Percentiles rank a stretch among this genome's conserved stretches.
Evolutionary conservation across 2,329 filamentous ascomycete genomes (phyloP).

Genomic region (Diaporthe eres): DNA sequence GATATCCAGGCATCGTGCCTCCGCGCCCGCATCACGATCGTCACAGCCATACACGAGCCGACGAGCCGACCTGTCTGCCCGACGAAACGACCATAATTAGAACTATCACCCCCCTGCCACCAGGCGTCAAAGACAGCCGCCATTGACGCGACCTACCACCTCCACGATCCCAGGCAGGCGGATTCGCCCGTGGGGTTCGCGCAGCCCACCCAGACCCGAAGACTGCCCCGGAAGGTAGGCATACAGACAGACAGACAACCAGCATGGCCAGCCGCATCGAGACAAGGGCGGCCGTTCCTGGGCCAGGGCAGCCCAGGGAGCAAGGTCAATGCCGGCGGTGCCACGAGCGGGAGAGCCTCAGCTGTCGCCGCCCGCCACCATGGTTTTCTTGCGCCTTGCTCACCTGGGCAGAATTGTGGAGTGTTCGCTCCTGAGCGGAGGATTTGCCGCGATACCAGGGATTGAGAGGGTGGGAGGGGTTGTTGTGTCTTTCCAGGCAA

Average conservation of each 20-base stretch:
- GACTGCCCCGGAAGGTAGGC: not conserved
- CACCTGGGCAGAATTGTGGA: constrained; percentile 1
- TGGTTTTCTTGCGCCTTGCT: constrained; percentile 4
- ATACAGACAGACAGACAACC: not conserved
- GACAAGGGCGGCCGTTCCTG: not conserved
- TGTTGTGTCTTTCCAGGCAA: constrained; percentile 7
- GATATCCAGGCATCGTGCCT: not conserved
- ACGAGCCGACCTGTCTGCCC: not conserved
- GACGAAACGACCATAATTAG: constrained; percentile 10
- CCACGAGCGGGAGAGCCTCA: not conserved
- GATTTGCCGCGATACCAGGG: constrained; percentile 21
- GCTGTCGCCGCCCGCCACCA: not conserved
- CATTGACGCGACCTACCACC: constrained; percentile 24
- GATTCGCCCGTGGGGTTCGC: not conserved
- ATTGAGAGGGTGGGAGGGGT: not conserved
- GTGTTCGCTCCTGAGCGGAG: not conserved
- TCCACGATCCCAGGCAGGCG: constrained; percentile 18
- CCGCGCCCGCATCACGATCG: not conserved
- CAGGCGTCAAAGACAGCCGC: constrained; percentile 21
- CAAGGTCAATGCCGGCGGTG: constrained; percentile 1
- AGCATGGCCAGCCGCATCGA: not conserved
- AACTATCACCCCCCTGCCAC: not conserved
- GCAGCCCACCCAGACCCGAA: not conserved
- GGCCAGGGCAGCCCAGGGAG: not conserved
- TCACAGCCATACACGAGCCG: not conserved